Conservation (phyloP, 441 rosid genomes). For the Macaranga tanarius region DNA sequence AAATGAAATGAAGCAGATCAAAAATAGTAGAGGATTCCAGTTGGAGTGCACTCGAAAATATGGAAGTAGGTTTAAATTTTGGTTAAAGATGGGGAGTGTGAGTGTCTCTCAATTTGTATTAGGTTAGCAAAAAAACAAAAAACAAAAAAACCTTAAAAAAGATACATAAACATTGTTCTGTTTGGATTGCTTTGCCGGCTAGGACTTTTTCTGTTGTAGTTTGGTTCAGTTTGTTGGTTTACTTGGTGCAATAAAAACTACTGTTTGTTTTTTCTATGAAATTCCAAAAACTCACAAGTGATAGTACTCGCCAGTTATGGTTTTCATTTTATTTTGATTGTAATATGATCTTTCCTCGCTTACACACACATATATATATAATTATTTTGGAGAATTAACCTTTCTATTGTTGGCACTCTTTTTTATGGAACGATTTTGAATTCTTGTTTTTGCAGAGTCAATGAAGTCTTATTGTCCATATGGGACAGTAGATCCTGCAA, state of each 20-base stretch:
- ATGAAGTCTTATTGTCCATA: constrained; percentile 33
- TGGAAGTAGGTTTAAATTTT: neutral
- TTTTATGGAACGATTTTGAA: constrained; percentile 9
- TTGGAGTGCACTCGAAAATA: neutral
- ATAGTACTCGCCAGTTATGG: neutral
- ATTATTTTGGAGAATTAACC: neutral
- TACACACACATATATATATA: too few relatives aligned
- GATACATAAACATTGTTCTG: neutral
- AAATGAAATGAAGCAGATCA: neutral
- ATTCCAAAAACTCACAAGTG: neutral
- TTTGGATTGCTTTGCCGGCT: neutral
- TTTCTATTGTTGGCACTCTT: constrained; percentile 6
- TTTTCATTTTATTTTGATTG: neutral
- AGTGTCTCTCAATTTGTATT: neutral
- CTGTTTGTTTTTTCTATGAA: neutral
- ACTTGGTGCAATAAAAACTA: neutral
- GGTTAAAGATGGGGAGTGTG: neutral
- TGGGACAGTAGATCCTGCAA: constrained; percentile 37
- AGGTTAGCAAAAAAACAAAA: neutral
- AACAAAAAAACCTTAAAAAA: neutral
- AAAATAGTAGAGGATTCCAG: neutral
- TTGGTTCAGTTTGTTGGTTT: neutral
- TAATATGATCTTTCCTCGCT: neutral
- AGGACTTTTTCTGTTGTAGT: neutral
- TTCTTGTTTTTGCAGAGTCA: constrained; percentile 35